Percentiles rank a stretch among this genome's conserved stretches.
Evolutionary conservation across 2,329 filamentous ascomycete species (phyloP).

Genomic region (Oidium heveae): DNA sequence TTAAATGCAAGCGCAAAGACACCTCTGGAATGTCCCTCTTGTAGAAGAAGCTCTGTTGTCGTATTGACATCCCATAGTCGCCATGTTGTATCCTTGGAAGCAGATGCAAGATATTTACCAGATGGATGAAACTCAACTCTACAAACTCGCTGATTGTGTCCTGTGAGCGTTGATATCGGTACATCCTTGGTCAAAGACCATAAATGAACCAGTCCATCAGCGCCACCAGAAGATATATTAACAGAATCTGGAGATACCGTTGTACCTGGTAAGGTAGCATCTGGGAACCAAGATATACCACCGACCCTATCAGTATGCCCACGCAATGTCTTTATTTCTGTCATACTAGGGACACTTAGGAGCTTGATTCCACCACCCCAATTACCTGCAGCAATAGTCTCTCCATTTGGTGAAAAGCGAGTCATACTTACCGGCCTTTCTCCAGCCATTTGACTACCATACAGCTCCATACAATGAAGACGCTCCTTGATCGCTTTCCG

Average conservation of each 20-base stretch:
- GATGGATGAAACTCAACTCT: slow-evolving; percentile 88
- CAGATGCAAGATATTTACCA: slow-evolving; percentile 69
- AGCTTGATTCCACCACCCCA: slow-evolving; percentile 81
- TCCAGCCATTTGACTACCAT: slow-evolving; percentile 77
- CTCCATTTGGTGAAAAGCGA: slow-evolving; percentile 64
- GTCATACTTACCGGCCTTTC: slow-evolving; percentile 82
- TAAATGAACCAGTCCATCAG: slow-evolving; percentile 64
- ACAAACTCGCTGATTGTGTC: slow-evolving; percentile 70
- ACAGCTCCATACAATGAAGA: slow-evolving; percentile 63
- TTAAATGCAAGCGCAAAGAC: slow-evolving; percentile 85
- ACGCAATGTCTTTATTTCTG: slow-evolving; percentile 48
- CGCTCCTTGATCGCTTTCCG: slow-evolving; percentile 71
- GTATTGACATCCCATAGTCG: slow-evolving; percentile 83
- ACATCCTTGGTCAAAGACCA: slow-evolving; percentile 80
- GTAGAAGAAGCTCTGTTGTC: slow-evolving; percentile 57
- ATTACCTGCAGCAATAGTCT: slow-evolving; percentile 69
- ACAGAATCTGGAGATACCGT: slow-evolving; percentile 47
- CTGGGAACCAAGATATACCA: slow-evolving; percentile 74
- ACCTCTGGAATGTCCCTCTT: slow-evolving; percentile 85
- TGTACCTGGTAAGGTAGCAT: slow-evolving; percentile 45
- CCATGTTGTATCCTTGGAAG: slow-evolving; percentile 93
- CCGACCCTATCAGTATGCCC: slow-evolving; percentile 79
- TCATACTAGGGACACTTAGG: slow-evolving; percentile 58
- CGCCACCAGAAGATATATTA: slow-evolving; percentile 76
- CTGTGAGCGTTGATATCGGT: slow-evolving; percentile 55